Evolutionary conservation across 2,329 filamentous ascomycete species (phyloP).

Genomic region (Ophiostoma sp.): DNA sequence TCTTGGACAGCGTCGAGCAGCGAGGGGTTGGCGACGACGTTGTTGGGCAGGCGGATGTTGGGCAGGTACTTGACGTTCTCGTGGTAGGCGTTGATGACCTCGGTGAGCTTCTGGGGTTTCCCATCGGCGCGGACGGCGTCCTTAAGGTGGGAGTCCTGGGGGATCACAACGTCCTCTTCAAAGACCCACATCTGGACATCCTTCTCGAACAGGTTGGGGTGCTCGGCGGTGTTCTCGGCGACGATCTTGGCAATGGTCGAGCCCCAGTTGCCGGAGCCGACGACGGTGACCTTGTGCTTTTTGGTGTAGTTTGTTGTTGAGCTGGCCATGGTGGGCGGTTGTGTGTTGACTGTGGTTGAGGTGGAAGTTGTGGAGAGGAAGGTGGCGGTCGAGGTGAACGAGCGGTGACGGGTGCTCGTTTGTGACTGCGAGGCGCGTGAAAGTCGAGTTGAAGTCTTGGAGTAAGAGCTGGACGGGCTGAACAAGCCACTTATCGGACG

Average conservation of each 20-base stretch:
- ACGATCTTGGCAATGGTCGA: constrained; percentile 97
- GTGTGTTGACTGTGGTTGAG: not conserved
- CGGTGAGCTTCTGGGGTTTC: constrained; percentile 80
- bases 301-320: constrained; percentile 40
- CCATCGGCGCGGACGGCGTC: constrained; percentile 57
- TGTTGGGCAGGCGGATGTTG: constrained; percentile 77
- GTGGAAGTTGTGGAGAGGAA: not conserved
- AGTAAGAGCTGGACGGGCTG: not conserved
- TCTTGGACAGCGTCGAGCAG: constrained; percentile 76
- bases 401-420: not conserved
- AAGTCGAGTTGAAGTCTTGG: not conserved
- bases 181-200: constrained; percentile 99
- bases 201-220: constrained; percentile 80
- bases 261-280: constrained; percentile 98
- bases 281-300: constrained; percentile 89
- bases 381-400: not conserved
- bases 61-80: constrained; percentile 99
- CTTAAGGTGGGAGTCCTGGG: constrained; percentile 72
- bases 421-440: not conserved
- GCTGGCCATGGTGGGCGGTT: not conserved
- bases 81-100: constrained; percentile 86
- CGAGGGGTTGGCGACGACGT: constrained; percentile 81
- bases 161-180: constrained; percentile 81
- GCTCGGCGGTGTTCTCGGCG: constrained; percentile 80
- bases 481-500: not conserved